phyloP scores from a whole-genome alignment of 192 early-diverging fungal species.

The Borealophlyctis nickersoniae region DNA sequence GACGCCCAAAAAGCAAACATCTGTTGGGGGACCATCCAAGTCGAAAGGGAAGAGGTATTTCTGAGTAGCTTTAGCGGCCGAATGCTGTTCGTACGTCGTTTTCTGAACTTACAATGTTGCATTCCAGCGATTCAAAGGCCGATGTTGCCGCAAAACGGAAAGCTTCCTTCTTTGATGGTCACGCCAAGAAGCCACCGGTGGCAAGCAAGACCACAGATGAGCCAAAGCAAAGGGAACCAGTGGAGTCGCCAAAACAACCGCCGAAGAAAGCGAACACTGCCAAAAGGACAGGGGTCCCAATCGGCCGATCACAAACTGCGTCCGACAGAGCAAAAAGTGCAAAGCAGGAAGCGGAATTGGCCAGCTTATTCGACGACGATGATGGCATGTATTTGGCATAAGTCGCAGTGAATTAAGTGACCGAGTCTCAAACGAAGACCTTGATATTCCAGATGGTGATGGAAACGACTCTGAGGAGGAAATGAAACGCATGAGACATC shows the following conservation, averaged over 20 bases:
- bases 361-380: conserved; percentile 18
- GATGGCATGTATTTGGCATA: no score
- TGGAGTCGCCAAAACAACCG: background rate
- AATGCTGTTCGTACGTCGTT: no score
- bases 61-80: no score
- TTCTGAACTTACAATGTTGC: no score
- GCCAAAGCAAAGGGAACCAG: background rate
- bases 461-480: background rate
- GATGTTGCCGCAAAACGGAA: no score
- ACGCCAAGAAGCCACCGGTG: conserved; percentile 3
- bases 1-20: no score
- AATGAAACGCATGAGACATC: background rate
- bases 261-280: background rate
- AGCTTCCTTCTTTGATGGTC: conserved; percentile 21
- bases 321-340: conserved; percentile 7
- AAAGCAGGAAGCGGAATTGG: conserved; percentile 16
- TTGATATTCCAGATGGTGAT: no score
- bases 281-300: conserved; percentile 3
- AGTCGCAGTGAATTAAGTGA: no score
- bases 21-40: no score
- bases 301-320: background rate
- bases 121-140: no score
- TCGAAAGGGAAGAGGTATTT: no score
- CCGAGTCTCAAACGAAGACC: background rate
- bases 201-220: background rate